Conservation (phyloP, 768 basidiomycete species). For the Leccinum aurantiacum region DNA sequence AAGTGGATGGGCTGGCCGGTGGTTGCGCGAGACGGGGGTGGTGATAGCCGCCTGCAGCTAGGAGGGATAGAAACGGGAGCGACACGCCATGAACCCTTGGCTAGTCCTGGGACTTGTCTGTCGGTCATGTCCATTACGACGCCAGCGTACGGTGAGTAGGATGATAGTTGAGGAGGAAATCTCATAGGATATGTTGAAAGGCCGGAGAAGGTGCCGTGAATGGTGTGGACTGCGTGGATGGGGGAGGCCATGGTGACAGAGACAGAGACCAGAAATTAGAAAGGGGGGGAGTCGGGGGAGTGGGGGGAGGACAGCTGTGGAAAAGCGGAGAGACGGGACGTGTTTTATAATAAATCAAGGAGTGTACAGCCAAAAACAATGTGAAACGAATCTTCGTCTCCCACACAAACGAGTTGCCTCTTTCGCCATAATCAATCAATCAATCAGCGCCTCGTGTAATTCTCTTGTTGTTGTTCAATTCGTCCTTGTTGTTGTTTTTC, state of each 20-base stretch:
- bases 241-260: slow-evolving; percentile 26
- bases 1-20: slow-evolving; percentile 19
- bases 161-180: slow-evolving; percentile 12
- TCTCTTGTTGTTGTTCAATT: neutral
- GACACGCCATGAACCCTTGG: slow-evolving; percentile 29
- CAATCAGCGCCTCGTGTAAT: slow-evolving; percentile 7
- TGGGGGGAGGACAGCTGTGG: slow-evolving; percentile 9
- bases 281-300: neutral
- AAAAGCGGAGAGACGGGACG: neutral
- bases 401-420: slow-evolving; percentile 16
- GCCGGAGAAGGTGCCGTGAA: slow-evolving; percentile 34
- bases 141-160: slow-evolving; percentile 26
- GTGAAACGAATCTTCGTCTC: slow-evolving; percentile 10
- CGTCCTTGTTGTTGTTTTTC: slow-evolving; percentile 10
- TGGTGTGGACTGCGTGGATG: slow-evolving; percentile 31
- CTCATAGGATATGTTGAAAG: slow-evolving; percentile 23
- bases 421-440: slow-evolving; percentile 22
- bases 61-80: slow-evolving; percentile 19
- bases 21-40: slow-evolving; percentile 15
- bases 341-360: slow-evolving; percentile 21
- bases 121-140: slow-evolving; percentile 25
- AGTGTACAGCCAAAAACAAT: slow-evolving; percentile 21
- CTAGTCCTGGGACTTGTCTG: slow-evolving; percentile 22
- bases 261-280: slow-evolving; percentile 14
- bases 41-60: slow-evolving; percentile 31